phyloP scores from a whole-genome alignment of 768 basidiomycete species.

The Mycena vitilis region DNA sequence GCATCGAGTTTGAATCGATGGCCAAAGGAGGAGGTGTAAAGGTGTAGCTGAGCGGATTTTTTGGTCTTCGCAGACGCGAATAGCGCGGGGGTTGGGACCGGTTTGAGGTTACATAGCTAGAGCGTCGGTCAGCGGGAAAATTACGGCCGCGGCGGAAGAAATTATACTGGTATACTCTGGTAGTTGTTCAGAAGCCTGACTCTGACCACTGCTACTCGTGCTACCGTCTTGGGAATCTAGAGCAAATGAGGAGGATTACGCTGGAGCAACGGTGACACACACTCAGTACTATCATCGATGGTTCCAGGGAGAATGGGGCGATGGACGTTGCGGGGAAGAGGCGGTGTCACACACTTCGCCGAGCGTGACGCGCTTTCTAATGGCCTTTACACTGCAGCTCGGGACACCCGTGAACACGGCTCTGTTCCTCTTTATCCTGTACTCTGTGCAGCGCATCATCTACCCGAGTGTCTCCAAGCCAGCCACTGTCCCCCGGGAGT shows the following conservation, averaged over 20 bases:
- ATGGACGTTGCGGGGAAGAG: not conserved
- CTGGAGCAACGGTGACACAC: not conserved
- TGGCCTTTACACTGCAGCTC: conserved; percentile 59
- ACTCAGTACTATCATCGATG: conserved; percentile 32
- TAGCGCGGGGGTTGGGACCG: conserved; percentile 30
- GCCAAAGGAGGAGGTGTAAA: conserved; percentile 21
- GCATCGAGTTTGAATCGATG: conserved; percentile 22
- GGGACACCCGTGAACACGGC: conserved; percentile 86
- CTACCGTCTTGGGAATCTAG: conserved; percentile 28
- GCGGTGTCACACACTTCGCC: not conserved
- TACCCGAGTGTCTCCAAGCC: conserved; percentile 72
- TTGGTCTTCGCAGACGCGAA: conserved; percentile 32
- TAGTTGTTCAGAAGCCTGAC: conserved; percentile 26
- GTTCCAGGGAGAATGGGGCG: not conserved
- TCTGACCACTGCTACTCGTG: not conserved
- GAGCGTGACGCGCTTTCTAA: conserved; percentile 29
- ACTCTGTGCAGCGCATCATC: conserved; percentile 78
- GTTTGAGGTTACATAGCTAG: conserved; percentile 32
- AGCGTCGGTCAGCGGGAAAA: not conserved
- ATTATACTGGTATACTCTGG: conserved; percentile 38
- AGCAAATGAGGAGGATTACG: not conserved
- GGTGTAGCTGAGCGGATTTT: conserved; percentile 30
- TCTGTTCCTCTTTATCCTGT: conserved; percentile 81
- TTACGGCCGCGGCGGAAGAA: not conserved
- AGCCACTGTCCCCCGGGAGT: conserved; percentile 68